Conservation (phyloP, 371 early-diverging fungal genomes). For the Mortierella sp. region DNA sequence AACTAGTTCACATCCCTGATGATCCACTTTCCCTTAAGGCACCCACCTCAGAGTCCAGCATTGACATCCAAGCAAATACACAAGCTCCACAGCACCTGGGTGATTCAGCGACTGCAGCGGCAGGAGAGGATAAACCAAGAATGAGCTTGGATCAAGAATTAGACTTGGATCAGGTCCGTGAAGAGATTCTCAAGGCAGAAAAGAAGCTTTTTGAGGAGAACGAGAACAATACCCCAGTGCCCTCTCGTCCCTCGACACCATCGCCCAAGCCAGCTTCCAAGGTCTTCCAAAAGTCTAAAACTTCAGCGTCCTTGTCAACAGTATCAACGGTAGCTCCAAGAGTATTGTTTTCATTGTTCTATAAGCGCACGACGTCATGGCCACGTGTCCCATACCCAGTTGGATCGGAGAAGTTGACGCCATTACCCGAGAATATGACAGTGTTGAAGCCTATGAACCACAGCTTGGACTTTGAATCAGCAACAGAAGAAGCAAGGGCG, state of each 20-base stretch:
- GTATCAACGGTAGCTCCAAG: conserved; percentile 13
- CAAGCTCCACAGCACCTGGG: conserved; percentile 12
- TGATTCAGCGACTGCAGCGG: conserved; percentile 1
- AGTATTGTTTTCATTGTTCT: conserved; percentile 59
- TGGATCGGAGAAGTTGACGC: conserved; percentile 33
- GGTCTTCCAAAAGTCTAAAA: conserved; percentile 34
- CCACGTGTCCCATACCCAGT: conserved; percentile 50
- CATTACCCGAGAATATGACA: conserved; percentile 62
- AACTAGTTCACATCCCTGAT: conserved; percentile 52
- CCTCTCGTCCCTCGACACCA: conserved; percentile 44
- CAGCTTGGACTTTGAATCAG: conserved; percentile 63
- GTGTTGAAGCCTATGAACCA: conserved; percentile 61
- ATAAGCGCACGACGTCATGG: conserved; percentile 60
- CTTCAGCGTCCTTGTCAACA: conserved; percentile 18
- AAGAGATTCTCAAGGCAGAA: conserved; percentile 51
- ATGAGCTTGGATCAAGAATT: conserved; percentile 56
- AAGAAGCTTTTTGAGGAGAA: conserved; percentile 55
- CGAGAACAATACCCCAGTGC: conserved; percentile 20
- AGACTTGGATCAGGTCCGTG: conserved; percentile 52
- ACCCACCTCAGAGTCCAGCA: conserved; percentile 10
- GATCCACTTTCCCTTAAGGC: conserved; percentile 43
- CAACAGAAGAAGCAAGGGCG: conserved; percentile 61
- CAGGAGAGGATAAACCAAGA: conserved; percentile 31
- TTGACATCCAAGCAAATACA: background rate
- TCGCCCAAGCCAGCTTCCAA: conserved; percentile 21